Base-by-base conservation (phyloP, 805 yeast species). In the Kregervanrija delftensis region DNA sequence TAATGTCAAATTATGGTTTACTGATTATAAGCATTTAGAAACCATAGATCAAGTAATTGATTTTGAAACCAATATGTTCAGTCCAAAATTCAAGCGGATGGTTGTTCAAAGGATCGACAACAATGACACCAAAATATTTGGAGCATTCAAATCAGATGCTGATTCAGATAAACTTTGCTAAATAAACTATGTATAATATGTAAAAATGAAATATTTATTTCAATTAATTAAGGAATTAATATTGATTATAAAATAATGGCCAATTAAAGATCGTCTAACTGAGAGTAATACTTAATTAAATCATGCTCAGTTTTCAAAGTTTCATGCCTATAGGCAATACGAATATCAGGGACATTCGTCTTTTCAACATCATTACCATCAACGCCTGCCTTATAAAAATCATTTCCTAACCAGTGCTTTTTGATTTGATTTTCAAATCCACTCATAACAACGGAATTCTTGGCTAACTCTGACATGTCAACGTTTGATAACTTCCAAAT, bases 381-480 rank as follows among this genome's bases (percentile, higher is more conserved):
- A n/a, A 78, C 73, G 5, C 95, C 95, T 0, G 72, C 71, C 11
- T 56, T 39, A 49, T 68, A 68, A 55, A 70, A 83, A 48, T 78
- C 62, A 47, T 78, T 73, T 34, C 98, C 98, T 40, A 89, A 69
- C 99, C 99, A 93, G 61, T 91, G 98, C 56, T 74, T 76, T 65
- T 93, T 93, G 56, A 93, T 74, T 41, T 73, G 73, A 49, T 81
- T 75, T 64, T 93, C 99, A 78, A 90, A 93, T 0, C 99, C 99
- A 58, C 95, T 83, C 72, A 91, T 97, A 48, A 74, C 64, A 3
- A 93, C 98, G 0, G 98, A 90, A 64, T 91, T 90, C 51, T 81
- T 75, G 0, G 99, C 99, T 55, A 93, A 71, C 63, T 93, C 99
- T 61, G 98, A 90, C 95, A 93, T 88, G 65, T 93, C 99, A 31